Evolutionary conservation across 148 eudicot genomes (phyloP).

Genomic region (Amaranthus hypochondriacus): DNA sequence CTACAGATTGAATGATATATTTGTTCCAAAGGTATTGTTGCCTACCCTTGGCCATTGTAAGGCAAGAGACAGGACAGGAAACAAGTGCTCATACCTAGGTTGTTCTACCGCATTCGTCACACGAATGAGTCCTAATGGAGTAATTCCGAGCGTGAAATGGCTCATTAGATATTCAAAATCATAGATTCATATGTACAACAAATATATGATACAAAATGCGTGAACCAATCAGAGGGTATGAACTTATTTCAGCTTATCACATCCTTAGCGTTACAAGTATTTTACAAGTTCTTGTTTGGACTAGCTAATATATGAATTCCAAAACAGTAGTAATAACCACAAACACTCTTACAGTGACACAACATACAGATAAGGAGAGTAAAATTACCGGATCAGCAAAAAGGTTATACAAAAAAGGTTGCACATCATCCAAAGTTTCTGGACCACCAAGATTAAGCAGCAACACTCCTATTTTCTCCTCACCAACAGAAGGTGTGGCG

Average conservation of each 20-base stretch:
- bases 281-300: background rate
- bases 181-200: background rate
- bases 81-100: background rate
- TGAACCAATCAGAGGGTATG: background rate
- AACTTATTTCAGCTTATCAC: background rate
- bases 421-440: constrained; percentile 95
- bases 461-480: constrained; percentile 78
- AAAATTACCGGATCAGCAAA: constrained; percentile 90
- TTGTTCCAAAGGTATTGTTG: background rate
- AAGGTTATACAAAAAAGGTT: constrained; percentile 93
- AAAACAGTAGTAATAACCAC: background rate
- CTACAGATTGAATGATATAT: background rate
- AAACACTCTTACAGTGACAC: background rate
- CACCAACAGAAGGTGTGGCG: constrained; percentile 33
- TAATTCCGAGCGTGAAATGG: background rate
- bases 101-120: background rate
- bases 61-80: background rate
- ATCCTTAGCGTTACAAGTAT: background rate
- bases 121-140: background rate
- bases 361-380: constrained; percentile 7
- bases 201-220: background rate
- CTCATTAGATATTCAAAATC: background rate
- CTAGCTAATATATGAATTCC: background rate
- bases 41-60: background rate
- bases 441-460: constrained; percentile 99